Evolutionary conservation across 768 basidiomycete species (phyloP).

Genomic region (Russula griseocarnosa): DNA sequence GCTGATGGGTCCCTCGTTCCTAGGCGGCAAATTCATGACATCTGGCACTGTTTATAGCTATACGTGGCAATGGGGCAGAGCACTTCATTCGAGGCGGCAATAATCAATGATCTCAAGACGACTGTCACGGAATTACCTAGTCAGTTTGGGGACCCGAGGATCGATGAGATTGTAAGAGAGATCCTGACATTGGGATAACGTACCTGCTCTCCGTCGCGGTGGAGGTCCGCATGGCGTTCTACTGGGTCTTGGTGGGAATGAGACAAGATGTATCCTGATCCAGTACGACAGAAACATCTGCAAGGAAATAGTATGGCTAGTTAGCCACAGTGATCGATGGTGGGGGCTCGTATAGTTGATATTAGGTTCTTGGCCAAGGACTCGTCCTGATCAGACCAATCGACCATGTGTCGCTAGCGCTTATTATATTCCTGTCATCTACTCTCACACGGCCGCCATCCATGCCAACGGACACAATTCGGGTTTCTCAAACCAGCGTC

Average conservation of each 20-base stretch:
- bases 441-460: neutral
- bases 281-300: neutral
- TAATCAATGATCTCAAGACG: constrained; percentile 41
- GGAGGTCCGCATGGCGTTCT: neutral
- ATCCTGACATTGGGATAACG: constrained; percentile 43
- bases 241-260: neutral
- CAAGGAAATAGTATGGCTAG: neutral
- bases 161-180: constrained; percentile 49
- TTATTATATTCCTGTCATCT: neutral
- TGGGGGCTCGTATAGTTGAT: neutral
- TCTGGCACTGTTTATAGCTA: constrained; percentile 38
- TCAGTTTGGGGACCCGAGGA: constrained; percentile 56
- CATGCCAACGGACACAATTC: constrained; percentile 36
- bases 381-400: neutral
- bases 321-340: neutral
- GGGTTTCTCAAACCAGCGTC: constrained; percentile 33
- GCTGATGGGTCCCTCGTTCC: constrained; percentile 29
- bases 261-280: neutral
- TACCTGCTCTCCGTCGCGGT: neutral
- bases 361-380: neutral
- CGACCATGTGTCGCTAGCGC: neutral
- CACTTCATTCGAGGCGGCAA: constrained; percentile 38
- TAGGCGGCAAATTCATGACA: constrained; percentile 17
- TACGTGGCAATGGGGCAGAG: constrained; percentile 44
- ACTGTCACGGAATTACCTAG: constrained; percentile 41